phyloP scores from a whole-genome alignment of 805 yeast species.

The Isabelozyma heimii region DNA sequence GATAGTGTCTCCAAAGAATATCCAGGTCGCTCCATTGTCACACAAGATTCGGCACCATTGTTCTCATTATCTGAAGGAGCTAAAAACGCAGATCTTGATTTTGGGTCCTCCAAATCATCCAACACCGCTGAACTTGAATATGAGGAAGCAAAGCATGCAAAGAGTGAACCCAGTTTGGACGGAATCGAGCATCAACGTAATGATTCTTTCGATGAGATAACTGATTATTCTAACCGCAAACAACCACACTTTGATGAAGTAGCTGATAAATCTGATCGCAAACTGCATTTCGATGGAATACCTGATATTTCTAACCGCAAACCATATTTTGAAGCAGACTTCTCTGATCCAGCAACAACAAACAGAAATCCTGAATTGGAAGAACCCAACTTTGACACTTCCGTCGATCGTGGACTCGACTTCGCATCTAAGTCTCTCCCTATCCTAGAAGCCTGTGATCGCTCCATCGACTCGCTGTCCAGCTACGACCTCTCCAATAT shows the following conservation, averaged over 20 bases:
- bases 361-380: no score
- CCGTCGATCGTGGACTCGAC: not conserved
- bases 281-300: no score
- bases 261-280: no score
- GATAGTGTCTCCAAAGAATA: not conserved
- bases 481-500: not conserved
- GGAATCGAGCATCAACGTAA: no score
- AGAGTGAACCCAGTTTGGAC: no score
- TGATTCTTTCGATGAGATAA: no score
- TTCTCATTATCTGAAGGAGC: not conserved
- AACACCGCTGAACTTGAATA: not conserved
- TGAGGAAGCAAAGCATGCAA: not conserved
- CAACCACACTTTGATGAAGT: not conserved
- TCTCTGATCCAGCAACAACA: no score
- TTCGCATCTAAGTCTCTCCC: not conserved
- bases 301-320: no score
- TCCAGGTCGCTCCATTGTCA: slow-evolving; percentile 3
- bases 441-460: not conserved
- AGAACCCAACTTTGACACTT: no score
- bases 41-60: slow-evolving; percentile 4
- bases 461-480: not conserved
- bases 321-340: no score
- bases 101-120: not conserved
- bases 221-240: no score
- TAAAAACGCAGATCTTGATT: not conserved